A percentile compares a stretch with the other conserved stretches of the same genome.
phyloP scores from a whole-genome alignment of 257 asterid genomes.

The Voacanga thouarsii region DNA sequence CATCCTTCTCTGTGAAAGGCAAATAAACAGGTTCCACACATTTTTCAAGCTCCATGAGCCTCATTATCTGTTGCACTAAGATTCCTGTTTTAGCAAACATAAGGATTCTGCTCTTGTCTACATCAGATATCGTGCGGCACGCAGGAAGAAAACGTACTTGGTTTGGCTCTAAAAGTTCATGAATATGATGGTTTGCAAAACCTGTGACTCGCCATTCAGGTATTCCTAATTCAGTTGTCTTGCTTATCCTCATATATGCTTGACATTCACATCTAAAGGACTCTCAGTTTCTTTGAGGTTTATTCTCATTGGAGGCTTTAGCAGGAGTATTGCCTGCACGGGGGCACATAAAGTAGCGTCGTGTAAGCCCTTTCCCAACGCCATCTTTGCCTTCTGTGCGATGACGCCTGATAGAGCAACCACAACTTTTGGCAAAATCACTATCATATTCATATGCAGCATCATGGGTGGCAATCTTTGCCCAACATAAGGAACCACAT shows the following conservation, averaged over 20 bases:
- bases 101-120: slow-evolving; percentile 77
- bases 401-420: too few relatives aligned
- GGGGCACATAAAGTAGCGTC: too few relatives aligned
- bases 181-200: slow-evolving; percentile 86
- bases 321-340: too few relatives aligned
- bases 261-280: slow-evolving; percentile 97
- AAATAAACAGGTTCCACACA: too few relatives aligned
- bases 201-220: slow-evolving; percentile 96
- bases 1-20: slow-evolving; percentile 97
- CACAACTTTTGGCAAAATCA: too few relatives aligned
- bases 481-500: too few relatives aligned
- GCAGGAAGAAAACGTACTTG: slow-evolving; percentile 99
- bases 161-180: slow-evolving; percentile 86
- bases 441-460: too few relatives aligned
- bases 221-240: slow-evolving; percentile 66
- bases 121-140: slow-evolving; percentile 82
- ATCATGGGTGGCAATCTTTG: too few relatives aligned
- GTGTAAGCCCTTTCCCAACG: too few relatives aligned
- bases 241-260: slow-evolving; percentile 96
- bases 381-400: too few relatives aligned
- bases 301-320: too few relatives aligned
- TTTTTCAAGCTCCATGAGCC: too few relatives aligned
- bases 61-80: slow-evolving; percentile 97
- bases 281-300: slow-evolving; percentile 85
- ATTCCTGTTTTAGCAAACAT: slow-evolving; percentile 97